Percentiles rank a stretch among this genome's conserved stretches.
Evolutionary conservation across 306 rosid species (phyloP).

Genomic region (Vachellia pachyceras): DNA sequence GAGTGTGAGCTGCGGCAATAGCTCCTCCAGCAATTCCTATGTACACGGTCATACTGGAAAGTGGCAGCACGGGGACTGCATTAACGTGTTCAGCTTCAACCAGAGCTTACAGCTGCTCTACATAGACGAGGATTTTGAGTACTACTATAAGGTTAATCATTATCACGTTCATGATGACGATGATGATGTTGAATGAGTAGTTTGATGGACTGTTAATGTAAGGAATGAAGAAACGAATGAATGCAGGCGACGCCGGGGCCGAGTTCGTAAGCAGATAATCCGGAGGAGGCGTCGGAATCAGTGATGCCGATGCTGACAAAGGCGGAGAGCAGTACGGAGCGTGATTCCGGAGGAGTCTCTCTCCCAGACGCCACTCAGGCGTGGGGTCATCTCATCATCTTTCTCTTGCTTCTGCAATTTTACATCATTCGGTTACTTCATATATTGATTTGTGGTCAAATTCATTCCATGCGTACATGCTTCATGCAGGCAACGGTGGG

Average conservation of each 20-base stretch:
- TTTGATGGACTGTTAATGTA: background rate
- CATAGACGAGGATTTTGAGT: conserved; percentile 64
- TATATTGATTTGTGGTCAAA: background rate
- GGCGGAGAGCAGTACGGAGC: too few relatives aligned
- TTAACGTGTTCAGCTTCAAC: conserved; percentile 64
- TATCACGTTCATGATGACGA: too few relatives aligned
- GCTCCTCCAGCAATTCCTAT: conserved; percentile 24
- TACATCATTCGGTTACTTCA: too few relatives aligned
- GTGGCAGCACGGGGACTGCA: conserved; percentile 78
- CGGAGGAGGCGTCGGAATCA: conserved; percentile 59
- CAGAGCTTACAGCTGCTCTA: conserved; percentile 50
- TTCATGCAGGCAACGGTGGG: background rate
- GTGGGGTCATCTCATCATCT: conserved; percentile 45
- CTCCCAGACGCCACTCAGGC: conserved; percentile 60
- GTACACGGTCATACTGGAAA: conserved; percentile 66
- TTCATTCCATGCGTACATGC: too few relatives aligned
- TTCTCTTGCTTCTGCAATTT: background rate
- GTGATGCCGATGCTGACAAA: conserved; percentile 44
- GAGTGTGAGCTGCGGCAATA: background rate
- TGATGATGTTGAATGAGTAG: too few relatives aligned
- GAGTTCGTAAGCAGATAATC: conserved; percentile 54
- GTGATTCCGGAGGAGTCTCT: conserved; percentile 58
- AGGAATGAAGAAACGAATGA: too few relatives aligned
- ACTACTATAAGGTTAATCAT: conserved; percentile 44
- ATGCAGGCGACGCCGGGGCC: conserved; percentile 53